Conservation (phyloP, 352 stramenopile species). For the Pythium guiyangense region DNA sequence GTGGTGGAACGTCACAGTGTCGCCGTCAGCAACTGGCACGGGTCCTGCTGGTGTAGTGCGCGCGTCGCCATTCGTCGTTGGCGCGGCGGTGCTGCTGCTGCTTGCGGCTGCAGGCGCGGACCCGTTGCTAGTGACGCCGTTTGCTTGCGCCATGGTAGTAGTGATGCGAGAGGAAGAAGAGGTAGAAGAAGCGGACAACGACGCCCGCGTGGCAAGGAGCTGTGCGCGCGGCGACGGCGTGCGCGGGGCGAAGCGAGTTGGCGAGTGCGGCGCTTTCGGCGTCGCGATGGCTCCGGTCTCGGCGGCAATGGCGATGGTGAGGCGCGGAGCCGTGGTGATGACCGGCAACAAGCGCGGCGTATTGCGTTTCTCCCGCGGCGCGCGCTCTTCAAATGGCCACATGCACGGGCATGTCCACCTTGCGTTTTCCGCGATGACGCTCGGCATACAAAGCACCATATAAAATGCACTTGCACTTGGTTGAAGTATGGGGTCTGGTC, state of each 20-base stretch:
- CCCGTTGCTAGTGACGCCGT: not conserved
- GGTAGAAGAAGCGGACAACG: too few species aligned
- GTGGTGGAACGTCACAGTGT: conserved; percentile 68
- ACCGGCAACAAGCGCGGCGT: not conserved
- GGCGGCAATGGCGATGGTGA: not conserved
- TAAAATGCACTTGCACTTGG: too few species aligned
- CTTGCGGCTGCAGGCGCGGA: not conserved
- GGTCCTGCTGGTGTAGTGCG: not conserved
- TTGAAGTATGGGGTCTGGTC: too few species aligned
- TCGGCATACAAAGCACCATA: too few species aligned
- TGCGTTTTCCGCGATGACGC: not conserved
- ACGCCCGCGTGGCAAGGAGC: too few species aligned
- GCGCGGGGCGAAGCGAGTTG: not conserved
- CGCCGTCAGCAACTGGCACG: not conserved
- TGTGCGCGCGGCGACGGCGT: not conserved
- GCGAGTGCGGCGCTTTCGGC: conserved; percentile 3
- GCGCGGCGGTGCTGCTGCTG: too few species aligned
- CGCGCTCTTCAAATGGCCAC: not conserved
- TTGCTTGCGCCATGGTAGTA: conserved; percentile 8
- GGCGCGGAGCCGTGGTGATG: not conserved
- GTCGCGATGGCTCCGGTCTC: not conserved
- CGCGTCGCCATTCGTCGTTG: not conserved
- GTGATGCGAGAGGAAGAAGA: conserved; percentile 2
- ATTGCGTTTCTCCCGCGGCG: conserved; percentile 5
- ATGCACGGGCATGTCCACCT: not conserved